These are phyloP conservation scores for Lasiosphaeria hispida DNA, from an alignment of 495 filamentous ascomycete genomes.

Conservation along the genomic window DNA sequence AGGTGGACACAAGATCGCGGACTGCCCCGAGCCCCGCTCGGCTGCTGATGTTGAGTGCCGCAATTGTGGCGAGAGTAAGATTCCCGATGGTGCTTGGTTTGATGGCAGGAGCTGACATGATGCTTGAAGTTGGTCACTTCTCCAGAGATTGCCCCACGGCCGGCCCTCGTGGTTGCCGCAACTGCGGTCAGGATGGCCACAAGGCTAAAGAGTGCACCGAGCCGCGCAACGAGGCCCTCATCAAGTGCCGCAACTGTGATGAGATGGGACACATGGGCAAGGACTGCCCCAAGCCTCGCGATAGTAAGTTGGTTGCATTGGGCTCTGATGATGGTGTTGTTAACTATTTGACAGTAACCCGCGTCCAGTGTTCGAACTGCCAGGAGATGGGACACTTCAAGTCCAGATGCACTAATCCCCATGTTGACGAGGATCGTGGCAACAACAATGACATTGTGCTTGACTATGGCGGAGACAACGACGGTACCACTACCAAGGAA, in stretches of 20 bases:
- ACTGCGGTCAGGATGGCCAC: slow-evolving; percentile 71
- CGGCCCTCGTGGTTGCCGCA: slow-evolving; percentile 58
- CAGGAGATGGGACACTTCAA: slow-evolving; percentile 71
- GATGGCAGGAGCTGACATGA: slow-evolving; percentile 19
- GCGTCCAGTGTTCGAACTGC: slow-evolving; percentile 75
- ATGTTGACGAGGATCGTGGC: slow-evolving; percentile 33
- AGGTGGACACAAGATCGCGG: slow-evolving; percentile 38
- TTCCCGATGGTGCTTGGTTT: neutral
- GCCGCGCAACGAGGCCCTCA: slow-evolving; percentile 65
- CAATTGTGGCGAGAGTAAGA: slow-evolving; percentile 66
- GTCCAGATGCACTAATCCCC: slow-evolving; percentile 56
- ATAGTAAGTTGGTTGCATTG: slow-evolving; percentile 49
- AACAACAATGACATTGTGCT: slow-evolving; percentile 5
- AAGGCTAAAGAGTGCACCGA: slow-evolving; percentile 41
- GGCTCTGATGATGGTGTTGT: slow-evolving; percentile 1
- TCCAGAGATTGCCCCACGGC: slow-evolving; percentile 73
- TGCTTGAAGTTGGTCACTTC: slow-evolving; percentile 70
- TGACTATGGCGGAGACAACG: slow-evolving; percentile 1
- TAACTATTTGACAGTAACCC: slow-evolving; percentile 45
- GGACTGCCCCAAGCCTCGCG: slow-evolving; percentile 73
- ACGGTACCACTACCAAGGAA: neutral
- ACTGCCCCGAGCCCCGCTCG: slow-evolving; percentile 62
- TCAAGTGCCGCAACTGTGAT: slow-evolving; percentile 76
- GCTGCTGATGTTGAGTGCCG: slow-evolving; percentile 76
- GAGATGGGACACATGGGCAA: slow-evolving; percentile 65